These are phyloP conservation scores for Acer yangbiense DNA, from an alignment of 345 rosid genomes.

Conservation along the genomic window DNA sequence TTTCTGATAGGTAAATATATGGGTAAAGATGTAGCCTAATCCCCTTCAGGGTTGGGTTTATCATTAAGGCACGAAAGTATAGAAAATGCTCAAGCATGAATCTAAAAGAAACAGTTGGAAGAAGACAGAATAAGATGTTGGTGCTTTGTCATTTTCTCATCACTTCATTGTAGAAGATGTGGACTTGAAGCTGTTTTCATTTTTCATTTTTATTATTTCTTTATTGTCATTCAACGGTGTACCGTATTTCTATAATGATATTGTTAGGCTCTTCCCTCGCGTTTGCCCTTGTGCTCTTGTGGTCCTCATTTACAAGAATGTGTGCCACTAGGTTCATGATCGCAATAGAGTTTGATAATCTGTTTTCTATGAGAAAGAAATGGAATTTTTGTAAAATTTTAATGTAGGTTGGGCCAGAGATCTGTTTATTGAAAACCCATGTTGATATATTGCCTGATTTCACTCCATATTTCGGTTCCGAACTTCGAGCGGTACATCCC, in stretches of 20 bases:
- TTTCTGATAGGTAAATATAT: no score
- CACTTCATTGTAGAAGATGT: background rate
- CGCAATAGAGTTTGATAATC: background rate
- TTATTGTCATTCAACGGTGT: no score
- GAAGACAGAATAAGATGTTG: background rate
- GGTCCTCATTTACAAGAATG: background rate
- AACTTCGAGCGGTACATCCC: slow-evolving; percentile 66
- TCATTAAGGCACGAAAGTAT: no score
- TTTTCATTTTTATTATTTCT: no score
- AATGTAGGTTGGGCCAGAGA: slow-evolving; percentile 91
- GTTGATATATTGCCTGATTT: slow-evolving; percentile 96
- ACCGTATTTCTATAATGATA: background rate
- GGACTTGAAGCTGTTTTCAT: background rate
- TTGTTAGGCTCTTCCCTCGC: background rate
- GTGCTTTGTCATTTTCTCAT: background rate
- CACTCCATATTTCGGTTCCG: slow-evolving; percentile 86
- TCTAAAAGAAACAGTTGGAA: background rate
- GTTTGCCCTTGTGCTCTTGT: background rate
- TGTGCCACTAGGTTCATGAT: background rate
- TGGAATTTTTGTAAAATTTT: background rate
- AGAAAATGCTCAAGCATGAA: no score
- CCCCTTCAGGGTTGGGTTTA: no score
- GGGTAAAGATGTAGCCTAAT: no score
- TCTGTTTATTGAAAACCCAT: slow-evolving; percentile 92
- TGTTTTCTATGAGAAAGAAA: background rate